phyloP scores from a whole-genome alignment of 2,329 filamentous ascomycete species.

The Penicillium sclerotiorum region DNA sequence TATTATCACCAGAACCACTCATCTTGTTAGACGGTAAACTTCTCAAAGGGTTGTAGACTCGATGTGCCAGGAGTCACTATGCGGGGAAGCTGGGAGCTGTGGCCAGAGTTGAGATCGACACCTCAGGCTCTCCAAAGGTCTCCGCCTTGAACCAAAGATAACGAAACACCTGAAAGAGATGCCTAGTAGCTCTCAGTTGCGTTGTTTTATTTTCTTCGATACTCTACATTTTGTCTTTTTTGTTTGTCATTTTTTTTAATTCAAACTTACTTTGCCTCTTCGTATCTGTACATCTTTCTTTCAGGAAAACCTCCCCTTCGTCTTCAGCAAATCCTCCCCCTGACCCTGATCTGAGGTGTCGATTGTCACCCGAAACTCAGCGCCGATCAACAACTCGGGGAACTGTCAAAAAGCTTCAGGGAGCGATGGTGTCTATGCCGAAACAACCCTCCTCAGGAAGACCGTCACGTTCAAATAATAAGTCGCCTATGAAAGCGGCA shows the following conservation, averaged over 20 bases:
- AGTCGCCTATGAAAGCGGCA: conserved; percentile 35
- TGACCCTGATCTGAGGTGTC: conserved; percentile 23
- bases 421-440: conserved; percentile 37
- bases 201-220: not conserved
- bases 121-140: conserved; percentile 21
- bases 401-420: conserved; percentile 10
- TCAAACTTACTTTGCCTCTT: not conserved
- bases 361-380: conserved; percentile 16
- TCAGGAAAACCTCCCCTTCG: not conserved
- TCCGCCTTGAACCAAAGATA: conserved; percentile 27
- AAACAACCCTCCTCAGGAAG: conserved; percentile 30
- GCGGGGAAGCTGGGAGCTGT: conserved; percentile 22
- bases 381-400: conserved; percentile 17
- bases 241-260: not conserved
- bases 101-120: conserved; percentile 14
- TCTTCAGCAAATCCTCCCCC: conserved; percentile 7
- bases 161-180: conserved; percentile 14
- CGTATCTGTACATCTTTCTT: no score
- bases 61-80: conserved; percentile 6
- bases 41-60: not conserved
- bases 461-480: conserved; percentile 33
- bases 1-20: conserved; percentile 42
- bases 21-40: conserved; percentile 26
- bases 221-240: not conserved
- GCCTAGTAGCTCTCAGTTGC: not conserved